A percentile compares a stretch with the other conserved stretches of the same genome.
Evolutionary conservation across 2,329 filamentous ascomycete genomes (phyloP).

Genomic region (Podosphaera xanthii): DNA sequence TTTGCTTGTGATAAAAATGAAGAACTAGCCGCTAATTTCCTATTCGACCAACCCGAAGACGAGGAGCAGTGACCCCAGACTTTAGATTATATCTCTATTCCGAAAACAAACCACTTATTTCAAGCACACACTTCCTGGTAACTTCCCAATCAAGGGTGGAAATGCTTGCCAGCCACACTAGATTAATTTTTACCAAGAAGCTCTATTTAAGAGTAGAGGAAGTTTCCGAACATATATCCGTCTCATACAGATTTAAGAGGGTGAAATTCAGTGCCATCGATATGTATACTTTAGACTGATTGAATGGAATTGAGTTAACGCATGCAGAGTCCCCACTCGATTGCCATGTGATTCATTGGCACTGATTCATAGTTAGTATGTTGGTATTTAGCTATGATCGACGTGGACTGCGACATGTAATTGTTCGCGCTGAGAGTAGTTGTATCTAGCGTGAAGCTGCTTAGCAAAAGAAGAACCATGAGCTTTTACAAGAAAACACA

Average conservation of each 20-base stretch:
- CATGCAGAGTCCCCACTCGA: background rate
- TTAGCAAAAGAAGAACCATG: too few relatives aligned
- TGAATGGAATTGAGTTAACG: background rate
- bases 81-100: background rate
- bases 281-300: background rate
- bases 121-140: background rate
- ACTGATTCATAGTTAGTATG: background rate
- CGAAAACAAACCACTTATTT: background rate
- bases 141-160: background rate
- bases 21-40: conserved; percentile 89
- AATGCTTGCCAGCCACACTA: background rate
- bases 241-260: background rate
- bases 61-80: conserved; percentile 25
- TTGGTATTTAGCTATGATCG: too few relatives aligned
- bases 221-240: background rate
- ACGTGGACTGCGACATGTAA: too few relatives aligned
- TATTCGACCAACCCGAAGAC: conserved; percentile 92
- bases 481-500: too few relatives aligned
- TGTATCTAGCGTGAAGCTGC: too few relatives aligned
- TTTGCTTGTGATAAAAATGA: conserved; percentile 99
- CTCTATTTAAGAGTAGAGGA: background rate
- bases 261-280: background rate
- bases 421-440: too few relatives aligned
- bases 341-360: background rate
- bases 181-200: background rate